Evolutionary conservation across 2,329 filamentous ascomycete species (phyloP), one percentile per base, ranked within the genome.

Genomic region (Pseudogymnoascus sp.): DNA sequence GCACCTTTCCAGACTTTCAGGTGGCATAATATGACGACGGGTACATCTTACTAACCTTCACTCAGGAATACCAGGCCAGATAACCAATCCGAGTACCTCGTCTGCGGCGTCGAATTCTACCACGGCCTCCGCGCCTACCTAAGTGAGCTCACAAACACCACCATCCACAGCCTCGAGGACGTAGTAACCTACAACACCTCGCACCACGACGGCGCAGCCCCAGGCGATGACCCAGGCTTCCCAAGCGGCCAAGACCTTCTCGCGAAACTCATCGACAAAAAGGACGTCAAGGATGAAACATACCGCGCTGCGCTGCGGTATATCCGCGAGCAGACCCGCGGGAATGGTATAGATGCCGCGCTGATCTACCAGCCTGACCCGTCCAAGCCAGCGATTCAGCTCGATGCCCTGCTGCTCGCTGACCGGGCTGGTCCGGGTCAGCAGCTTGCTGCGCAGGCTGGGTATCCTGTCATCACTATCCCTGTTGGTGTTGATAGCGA

Each of bases 181-280:
- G 35, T 62, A 21, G 33, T 62, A 5, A 42, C 42, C 11, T 62
- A 53, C 42, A 53, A 62, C 42, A 38, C 21, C 26, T 23, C 10
- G 10, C 42, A 62, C 42, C 40, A 19, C 21, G 61, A 62, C 11
- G 61, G 61, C 6, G 38, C 61, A 35, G 53, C 36, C 40, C 65
- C 50, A 26, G 63, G 60, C 63, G 66, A 47, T 47, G 62, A 60
- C 61, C 61, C 36, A 15, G 53, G 44, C 47, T 67, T 36, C 63
- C 60, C 44, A 47, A 66, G 60, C 17, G 64, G 35, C 33, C 66
- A 65, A n/a, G 63, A 67, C 35, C 64, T 63, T 26, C 67, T 67
- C 26, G 64, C 60, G 8, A 50, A 50, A 28, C 44, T 50, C 23
- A 28, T 50, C 23, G 23, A 28, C 23, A 50, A 31, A 31, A 53